phyloP scores from a whole-genome alignment of 352 stramenopile genomes.

The Salisapilia sapeloensis region DNA sequence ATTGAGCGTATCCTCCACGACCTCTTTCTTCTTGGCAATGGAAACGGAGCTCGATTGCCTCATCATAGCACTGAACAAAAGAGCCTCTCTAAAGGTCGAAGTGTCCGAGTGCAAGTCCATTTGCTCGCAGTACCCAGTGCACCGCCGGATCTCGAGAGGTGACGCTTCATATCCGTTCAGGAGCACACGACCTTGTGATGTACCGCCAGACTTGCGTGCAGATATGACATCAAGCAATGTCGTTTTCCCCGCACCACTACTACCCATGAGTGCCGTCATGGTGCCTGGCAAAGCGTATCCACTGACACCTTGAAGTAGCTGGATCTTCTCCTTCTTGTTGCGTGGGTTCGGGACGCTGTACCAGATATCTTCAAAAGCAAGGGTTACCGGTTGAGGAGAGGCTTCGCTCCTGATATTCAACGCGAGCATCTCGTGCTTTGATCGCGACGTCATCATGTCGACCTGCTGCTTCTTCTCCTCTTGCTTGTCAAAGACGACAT shows the following conservation, averaged over 20 bases:
- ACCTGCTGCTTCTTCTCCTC: too few species aligned
- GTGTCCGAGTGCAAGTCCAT: constrained; percentile 33
- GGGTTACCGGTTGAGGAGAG: constrained; percentile 7
- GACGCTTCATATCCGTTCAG: constrained; percentile 16
- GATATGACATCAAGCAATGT: constrained; percentile 88
- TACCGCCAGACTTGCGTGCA: constrained; percentile 73
- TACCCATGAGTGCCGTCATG: constrained; percentile 37
- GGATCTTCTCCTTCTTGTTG: constrained; percentile 20
- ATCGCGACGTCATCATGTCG: too few species aligned
- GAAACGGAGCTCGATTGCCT: constrained; percentile 14
- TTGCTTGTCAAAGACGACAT: constrained; percentile 1
- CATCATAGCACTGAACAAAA: constrained; percentile 74
- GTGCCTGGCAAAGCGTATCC: constrained; percentile 17
- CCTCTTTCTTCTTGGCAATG: constrained; percentile 12
- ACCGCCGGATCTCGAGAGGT: constrained; percentile 11
- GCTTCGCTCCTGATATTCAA: background rate
- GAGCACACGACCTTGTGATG: constrained; percentile 35
- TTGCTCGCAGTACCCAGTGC: constrained; percentile 12
- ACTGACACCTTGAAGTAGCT: constrained; percentile 38
- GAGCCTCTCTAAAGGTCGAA: constrained; percentile 65
- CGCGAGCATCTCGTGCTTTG: background rate
- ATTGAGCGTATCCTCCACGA: constrained; percentile 18
- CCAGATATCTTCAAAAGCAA: constrained; percentile 17
- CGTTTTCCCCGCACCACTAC: constrained; percentile 65
- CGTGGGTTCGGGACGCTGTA: constrained; percentile 17